Base-by-base conservation (phyloP, 345 rosid species). In the Boechera stricta region DNA sequence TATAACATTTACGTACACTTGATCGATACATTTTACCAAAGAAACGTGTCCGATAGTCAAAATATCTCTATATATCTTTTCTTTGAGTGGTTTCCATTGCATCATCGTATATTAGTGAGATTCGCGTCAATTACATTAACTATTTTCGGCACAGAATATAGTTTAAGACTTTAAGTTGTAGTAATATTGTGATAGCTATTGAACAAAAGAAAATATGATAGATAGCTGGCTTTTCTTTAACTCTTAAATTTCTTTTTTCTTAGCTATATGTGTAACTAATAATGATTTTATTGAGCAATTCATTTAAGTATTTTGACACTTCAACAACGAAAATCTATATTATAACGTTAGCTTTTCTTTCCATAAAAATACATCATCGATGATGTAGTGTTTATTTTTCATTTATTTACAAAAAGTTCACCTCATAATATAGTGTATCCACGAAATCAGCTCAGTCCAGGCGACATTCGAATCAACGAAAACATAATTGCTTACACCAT, bases 1-100 rank as follows among this genome's bases (percentile, higher is more conserved):
- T 24, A 5, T 24, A 61, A 49, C 49, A 59, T 21, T 39, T 39
- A 24, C 47, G 66, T 35, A 36, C 60, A 36, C 15, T n/a, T 51
- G 62, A 73, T 63, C 29, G 62, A 52, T 63, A 73, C 64, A 54
- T 54, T 73, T 54, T 41, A 73, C 64, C 71, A n/a, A 49, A 64
- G 4, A 29, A 53, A 4, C 5, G 21, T 62, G 42, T 72, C 29
- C 56, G 13, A n/a, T 5, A 3, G 31, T 18, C 69, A 64, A 64
- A 53, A 52, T 41, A 64, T 64, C 26, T 64, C 29, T 64, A 52
- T 13, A 13, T 29, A 29, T 52, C 24, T 73, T 31, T 41, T 42
- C 28, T 44, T 73, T 21, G 36, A 18, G 15, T 63, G 28, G 58
- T 2, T 51, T 51, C 3, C 69, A 52, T 73, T 64, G 56, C 36